Evolutionary conservation across 116 monocot species (phyloP), one percentile per base, ranked within the genome.

Genomic region (Posidonia oceanica): DNA sequence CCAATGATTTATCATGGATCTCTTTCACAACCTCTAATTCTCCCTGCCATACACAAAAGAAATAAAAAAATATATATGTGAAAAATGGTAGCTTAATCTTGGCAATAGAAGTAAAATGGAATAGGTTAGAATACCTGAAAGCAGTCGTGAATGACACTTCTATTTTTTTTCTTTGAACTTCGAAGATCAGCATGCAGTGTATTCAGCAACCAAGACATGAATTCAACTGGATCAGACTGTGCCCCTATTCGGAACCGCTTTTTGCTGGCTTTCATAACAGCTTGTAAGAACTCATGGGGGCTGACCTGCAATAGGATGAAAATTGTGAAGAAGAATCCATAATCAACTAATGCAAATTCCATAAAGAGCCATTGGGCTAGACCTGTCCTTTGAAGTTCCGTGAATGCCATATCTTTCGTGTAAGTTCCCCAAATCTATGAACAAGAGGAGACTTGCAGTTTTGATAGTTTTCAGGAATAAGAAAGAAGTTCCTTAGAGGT

Each of bases 351-450:
- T 64, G 16, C 4, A 48, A 67, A 17, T 51, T 67, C 48, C n/a
- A 48, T 23, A 51, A 39, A 51, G 20, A 42, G 48, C 16, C 13
- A 20, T 1, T 48, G 18, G 7, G 69, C 63, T 18, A 61, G 44
- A 97, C 97, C 97, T 97, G 97, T 68, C 97, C 97, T 77, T 97
- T 91, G 66, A 97, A 97, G 76, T 97, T 97, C 62, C 97, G 75
- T 58, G 91, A 75, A 83, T 97, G 97, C 97, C 97, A 97, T 75
- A 97, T 82, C 72, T 97, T 97, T 56, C 91, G 79, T 14, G 91
- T 89, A 23, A 97, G 81, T 71, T 97, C 97, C 64, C 93, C 93
- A 86, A 98, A 98, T 16, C 98, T 81, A 66, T 98, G 93, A 70
- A 98, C 90, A 58, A 98, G 88, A 29, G 86, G 82, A 63, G 98